phyloP scores from a whole-genome alignment of 2,329 filamentous ascomycete species.

The Xylariaceae sp. region DNA sequence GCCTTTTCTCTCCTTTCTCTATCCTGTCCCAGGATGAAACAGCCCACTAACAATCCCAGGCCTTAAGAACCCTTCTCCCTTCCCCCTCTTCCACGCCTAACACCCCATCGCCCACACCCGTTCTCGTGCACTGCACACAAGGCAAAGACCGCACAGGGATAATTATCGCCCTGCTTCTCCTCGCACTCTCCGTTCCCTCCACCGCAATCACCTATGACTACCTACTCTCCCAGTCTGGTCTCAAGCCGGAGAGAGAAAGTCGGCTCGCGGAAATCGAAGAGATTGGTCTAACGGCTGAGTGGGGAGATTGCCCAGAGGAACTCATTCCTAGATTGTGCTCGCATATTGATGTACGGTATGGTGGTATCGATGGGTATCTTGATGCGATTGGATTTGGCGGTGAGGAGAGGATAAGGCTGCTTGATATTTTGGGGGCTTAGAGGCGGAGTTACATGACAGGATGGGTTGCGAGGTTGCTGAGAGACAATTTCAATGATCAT shows the following conservation, averaged over 20 bases:
- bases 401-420: conserved; percentile 40
- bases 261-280: conserved; percentile 65
- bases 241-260: conserved; percentile 60
- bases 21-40: not conserved
- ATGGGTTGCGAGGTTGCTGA: not conserved
- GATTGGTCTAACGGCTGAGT: conserved; percentile 72
- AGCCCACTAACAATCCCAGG: not conserved
- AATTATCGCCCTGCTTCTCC: conserved; percentile 63
- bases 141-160: conserved; percentile 84
- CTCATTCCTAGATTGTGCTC: conserved; percentile 59
- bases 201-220: conserved; percentile 71
- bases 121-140: conserved; percentile 80
- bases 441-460: not conserved
- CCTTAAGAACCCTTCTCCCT: not conserved
- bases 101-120: conserved; percentile 39
- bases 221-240: conserved; percentile 56
- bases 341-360: conserved; percentile 62
- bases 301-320: conserved; percentile 62
- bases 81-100: not conserved
- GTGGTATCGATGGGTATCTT: conserved; percentile 66
- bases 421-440: conserved; percentile 43
- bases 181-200: conserved; percentile 58
- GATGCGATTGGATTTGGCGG: conserved; percentile 57
- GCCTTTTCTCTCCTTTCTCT: not conserved
- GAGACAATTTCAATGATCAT: not conserved